Conservation (phyloP, 2,329 filamentous ascomycete genomes). For the Podosphaera aphanis region DNA sequence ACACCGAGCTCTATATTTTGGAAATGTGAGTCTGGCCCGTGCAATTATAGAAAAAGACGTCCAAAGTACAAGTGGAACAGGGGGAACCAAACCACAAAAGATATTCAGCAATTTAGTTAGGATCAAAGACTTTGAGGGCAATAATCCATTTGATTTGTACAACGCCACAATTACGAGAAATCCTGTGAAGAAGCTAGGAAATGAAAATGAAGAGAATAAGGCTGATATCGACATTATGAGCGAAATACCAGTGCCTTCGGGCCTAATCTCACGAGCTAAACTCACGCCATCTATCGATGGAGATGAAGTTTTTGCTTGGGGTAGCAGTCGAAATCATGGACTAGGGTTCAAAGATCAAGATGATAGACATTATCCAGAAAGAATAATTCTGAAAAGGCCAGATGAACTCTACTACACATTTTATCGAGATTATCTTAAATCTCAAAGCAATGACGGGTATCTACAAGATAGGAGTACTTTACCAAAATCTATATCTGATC, state of each 20-base stretch:
- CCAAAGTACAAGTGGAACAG: constrained; percentile 31
- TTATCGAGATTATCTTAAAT: constrained; percentile 39
- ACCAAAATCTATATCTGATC: constrained; percentile 20
- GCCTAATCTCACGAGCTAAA: not conserved
- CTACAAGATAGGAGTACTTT: constrained; percentile 9
- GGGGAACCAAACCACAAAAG: constrained; percentile 32
- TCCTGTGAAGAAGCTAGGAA: constrained; percentile 24
- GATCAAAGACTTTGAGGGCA: constrained; percentile 84
- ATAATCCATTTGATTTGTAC: constrained; percentile 85
- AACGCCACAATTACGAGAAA: constrained; percentile 63
- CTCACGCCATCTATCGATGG: constrained; percentile 24
- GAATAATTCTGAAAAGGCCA: constrained; percentile 52
- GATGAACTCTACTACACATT: constrained; percentile 54
- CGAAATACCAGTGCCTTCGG: not conserved
- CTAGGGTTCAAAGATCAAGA: constrained; percentile 89
- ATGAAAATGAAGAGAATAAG: constrained; percentile 8
- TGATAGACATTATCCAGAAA: constrained; percentile 80
- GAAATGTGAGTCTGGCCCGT: constrained; percentile 69
- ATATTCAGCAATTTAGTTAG: constrained; percentile 56
- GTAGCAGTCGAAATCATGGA: constrained; percentile 86
- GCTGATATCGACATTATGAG: constrained; percentile 18
- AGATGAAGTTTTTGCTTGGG: constrained; percentile 81
- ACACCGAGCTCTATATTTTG: constrained; percentile 72
- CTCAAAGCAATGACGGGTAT: constrained; percentile 4
- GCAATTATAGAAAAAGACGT: constrained; percentile 57